Conservation (phyloP, 2,329 filamentous ascomycete species). For the Dothidotthia symphoricarpi region DNA sequence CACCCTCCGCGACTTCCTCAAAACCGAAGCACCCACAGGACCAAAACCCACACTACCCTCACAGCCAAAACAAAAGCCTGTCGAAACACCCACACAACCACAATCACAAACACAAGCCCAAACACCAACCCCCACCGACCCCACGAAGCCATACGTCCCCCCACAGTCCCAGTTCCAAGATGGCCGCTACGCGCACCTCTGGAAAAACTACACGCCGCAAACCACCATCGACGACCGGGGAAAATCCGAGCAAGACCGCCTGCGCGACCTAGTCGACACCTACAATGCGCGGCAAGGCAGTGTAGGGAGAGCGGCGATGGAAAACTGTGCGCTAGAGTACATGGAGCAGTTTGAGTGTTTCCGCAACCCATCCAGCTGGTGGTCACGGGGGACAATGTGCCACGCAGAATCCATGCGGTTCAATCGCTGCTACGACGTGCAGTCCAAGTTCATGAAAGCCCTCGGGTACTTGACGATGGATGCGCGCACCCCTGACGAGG, state of each 20-base stretch:
- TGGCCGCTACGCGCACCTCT: slow-evolving; percentile 79
- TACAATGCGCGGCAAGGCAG: slow-evolving; percentile 79
- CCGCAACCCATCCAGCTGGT: slow-evolving; percentile 62
- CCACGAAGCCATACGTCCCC: slow-evolving; percentile 43
- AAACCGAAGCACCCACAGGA: slow-evolving; percentile 76
- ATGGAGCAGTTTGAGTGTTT: slow-evolving; percentile 81
- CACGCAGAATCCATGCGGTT: slow-evolving; percentile 72
- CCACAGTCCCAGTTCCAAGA: slow-evolving; percentile 63
- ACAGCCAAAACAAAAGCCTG: slow-evolving; percentile 28
- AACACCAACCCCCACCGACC: slow-evolving; percentile 13
- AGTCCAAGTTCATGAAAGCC: slow-evolving; percentile 86
- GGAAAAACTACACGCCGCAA: slow-evolving; percentile 84
- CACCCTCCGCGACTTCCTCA: slow-evolving; percentile 77
- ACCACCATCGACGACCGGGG: slow-evolving; percentile 65
- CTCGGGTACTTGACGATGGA: slow-evolving; percentile 77
- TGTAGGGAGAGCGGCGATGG: slow-evolving; percentile 78
- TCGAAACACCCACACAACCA: slow-evolving; percentile 12
- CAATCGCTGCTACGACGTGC: slow-evolving; percentile 84
- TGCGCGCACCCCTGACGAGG: slow-evolving; percentile 67
- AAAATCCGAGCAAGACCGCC: slow-evolving; percentile 75
- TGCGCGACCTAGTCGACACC: slow-evolving; percentile 74
- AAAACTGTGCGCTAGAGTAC: slow-evolving; percentile 91
- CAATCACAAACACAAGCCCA: slow-evolving; percentile 5
- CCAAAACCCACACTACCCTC: slow-evolving; percentile 46
- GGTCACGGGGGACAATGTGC: slow-evolving; percentile 75